Base-by-base conservation (phyloP, 176 grass and related monocot species). In the Ensete glaucum region DNA sequence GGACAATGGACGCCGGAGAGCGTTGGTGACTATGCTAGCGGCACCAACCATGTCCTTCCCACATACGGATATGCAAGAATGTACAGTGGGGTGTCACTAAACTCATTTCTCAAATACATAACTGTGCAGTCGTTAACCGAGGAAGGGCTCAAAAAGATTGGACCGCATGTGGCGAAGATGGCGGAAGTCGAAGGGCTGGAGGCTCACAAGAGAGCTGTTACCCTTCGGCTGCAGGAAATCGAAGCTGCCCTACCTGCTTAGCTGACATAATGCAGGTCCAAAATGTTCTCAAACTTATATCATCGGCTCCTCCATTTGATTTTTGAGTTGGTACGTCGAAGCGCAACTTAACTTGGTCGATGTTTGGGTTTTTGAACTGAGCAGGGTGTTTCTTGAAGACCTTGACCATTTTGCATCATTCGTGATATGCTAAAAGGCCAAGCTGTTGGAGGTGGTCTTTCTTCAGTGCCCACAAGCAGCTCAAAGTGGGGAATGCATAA, bases 181-280 rank as follows among this genome's bases (percentile, higher is more conserved):
- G 90, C 95, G 0, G 88, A 99, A 81, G 88, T 99, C 9, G 95
- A 94, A 83, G 90, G 95, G 63, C 74, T 99, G 0, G 95, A 99
- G 72, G 95, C 95, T 2, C 95, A 98, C 81, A 98, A 83, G 76
- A 85, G 94, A 85, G 94, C 94, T 26, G 94, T 98, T 62, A 98
- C 88, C 52, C 90, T 98, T 9, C 85, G 94, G 52, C 76, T 98
- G 12, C 88, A 89, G 83, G 90, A 93, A 8, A 80, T 81, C 5
- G 88, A 93, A 77, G 81, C 86, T 74, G 75, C 75, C 12, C 50
- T 89, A 21, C 76, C 86, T 9, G 94, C 88, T 52, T 93, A 84
- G 72, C 4, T 48, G 1, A 34, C 10, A 12, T 52, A 7, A 19
- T 54, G 34, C 10, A 67, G 57, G 15, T 62, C 57, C 57, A 62